Evolutionary conservation across 306 rosid species (phyloP).

Genomic region (Prosopis cineraria): DNA sequence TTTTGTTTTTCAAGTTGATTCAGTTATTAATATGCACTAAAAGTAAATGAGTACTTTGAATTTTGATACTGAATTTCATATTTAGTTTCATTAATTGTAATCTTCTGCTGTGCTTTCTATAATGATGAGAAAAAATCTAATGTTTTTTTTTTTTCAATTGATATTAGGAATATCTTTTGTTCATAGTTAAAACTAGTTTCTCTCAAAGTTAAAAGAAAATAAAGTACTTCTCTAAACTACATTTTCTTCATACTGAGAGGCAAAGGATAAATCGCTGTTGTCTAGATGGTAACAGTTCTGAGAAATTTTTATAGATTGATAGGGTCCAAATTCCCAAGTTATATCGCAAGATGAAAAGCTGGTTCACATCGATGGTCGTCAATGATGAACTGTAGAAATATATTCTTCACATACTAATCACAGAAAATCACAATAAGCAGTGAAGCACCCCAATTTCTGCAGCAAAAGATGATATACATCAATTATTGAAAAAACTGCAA

Average conservation of each 20-base stretch:
- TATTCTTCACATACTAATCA: not conserved
- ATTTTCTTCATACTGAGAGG: not conserved
- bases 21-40: not conserved
- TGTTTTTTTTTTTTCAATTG: not conserved
- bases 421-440: not conserved
- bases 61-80: not conserved
- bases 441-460: not conserved
- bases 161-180: not conserved
- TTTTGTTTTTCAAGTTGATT: not conserved
- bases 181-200: not conserved
- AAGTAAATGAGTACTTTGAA: not conserved
- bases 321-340: not conserved
- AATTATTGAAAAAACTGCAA: conserved; percentile 17
- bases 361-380: not conserved
- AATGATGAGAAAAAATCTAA: not conserved
- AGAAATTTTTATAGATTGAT: not conserved
- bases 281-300: not conserved
- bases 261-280: not conserved
- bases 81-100: not conserved
- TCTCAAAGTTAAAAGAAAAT: not conserved
- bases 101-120: not conserved
- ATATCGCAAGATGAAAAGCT: not conserved
- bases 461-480: not conserved
- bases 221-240: not conserved
- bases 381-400: not conserved